phyloP scores from a whole-genome alignment of 2,329 filamentous ascomycete species.

The Trichoderma brevicompactum region DNA sequence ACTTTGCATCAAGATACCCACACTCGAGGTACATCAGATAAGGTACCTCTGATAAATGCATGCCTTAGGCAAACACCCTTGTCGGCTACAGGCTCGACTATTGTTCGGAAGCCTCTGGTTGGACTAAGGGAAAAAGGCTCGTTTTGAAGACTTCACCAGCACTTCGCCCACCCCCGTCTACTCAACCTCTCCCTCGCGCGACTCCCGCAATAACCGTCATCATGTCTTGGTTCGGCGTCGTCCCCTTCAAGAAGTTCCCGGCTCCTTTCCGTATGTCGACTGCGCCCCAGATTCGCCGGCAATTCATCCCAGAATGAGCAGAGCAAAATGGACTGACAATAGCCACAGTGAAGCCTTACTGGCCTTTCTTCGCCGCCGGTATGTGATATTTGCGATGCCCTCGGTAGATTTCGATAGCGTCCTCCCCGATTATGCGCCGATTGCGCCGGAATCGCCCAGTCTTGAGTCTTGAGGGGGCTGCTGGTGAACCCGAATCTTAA shows the following conservation, averaged over 20 bases:
- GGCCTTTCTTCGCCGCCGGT: constrained; percentile 94
- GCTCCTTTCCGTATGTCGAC: constrained; percentile 74
- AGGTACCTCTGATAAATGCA: background rate
- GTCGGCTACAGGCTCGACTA: constrained; percentile 44
- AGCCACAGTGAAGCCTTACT: constrained; percentile 79
- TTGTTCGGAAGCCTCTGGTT: constrained; percentile 36
- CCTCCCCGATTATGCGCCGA: constrained; percentile 1
- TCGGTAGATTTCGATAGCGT: background rate
- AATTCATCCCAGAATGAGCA: constrained; percentile 28
- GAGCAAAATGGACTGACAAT: constrained; percentile 34
- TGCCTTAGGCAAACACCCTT: constrained; percentile 25
- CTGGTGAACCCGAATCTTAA: constrained; percentile 25
- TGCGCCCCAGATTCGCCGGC: constrained; percentile 33
- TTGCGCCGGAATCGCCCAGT: background rate
- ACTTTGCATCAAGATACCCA: too few relatives aligned
- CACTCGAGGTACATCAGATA: background rate
- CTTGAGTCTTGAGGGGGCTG: constrained; percentile 16
- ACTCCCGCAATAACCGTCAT: constrained; percentile 52
- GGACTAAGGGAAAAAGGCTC: constrained; percentile 47
- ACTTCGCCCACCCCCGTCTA: constrained; percentile 40
- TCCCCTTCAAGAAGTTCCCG: constrained; percentile 77
- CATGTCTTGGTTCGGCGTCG: constrained; percentile 74
- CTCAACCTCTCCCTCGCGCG: constrained; percentile 44
- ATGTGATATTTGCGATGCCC: constrained; percentile 52
- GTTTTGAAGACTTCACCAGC: constrained; percentile 43